These are phyloP conservation scores for Monosporozyma unispora DNA, from an alignment of 805 yeast genomes.

Conservation along the genomic window DNA sequence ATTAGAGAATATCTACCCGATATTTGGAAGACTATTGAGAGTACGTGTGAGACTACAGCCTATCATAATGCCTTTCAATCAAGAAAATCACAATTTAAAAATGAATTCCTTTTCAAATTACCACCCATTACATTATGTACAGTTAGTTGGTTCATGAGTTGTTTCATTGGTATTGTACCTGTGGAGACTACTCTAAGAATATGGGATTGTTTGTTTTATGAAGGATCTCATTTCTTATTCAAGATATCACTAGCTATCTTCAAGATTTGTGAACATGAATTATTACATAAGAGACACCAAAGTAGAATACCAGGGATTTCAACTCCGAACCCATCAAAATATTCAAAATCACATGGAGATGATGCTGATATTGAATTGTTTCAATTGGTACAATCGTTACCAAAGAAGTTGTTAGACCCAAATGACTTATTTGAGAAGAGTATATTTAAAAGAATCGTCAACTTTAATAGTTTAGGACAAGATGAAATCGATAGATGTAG, in stretches of 20 bases:
- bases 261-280: conserved; percentile 61
- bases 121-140: conserved; percentile 93
- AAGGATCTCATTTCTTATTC: conserved; percentile 80
- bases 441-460: conserved; percentile 65
- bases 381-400: conserved; percentile 77
- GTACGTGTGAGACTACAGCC: conserved; percentile 3
- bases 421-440: conserved; percentile 52
- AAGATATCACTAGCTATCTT: conserved; percentile 74
- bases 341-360: conserved; percentile 8
- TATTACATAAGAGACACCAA: conserved; percentile 29
- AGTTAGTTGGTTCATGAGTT: conserved; percentile 96
- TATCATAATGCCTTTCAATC: background rate
- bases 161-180: conserved; percentile 86
- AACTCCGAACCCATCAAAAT: background rate
- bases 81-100: conserved; percentile 8
- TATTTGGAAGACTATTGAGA: conserved; percentile 53
- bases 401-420: conserved; percentile 63
- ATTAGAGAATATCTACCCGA: conserved; percentile 75
- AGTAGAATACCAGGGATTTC: background rate
- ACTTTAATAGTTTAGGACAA: conserved; percentile 69
- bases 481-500: conserved; percentile 74
- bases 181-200: conserved; percentile 79
- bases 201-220: conserved; percentile 93
- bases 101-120: conserved; percentile 55
- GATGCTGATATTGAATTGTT: conserved; percentile 58